Conservation (phyloP, 179 eudicot genomes). For the Actinidia chinensis region DNA sequence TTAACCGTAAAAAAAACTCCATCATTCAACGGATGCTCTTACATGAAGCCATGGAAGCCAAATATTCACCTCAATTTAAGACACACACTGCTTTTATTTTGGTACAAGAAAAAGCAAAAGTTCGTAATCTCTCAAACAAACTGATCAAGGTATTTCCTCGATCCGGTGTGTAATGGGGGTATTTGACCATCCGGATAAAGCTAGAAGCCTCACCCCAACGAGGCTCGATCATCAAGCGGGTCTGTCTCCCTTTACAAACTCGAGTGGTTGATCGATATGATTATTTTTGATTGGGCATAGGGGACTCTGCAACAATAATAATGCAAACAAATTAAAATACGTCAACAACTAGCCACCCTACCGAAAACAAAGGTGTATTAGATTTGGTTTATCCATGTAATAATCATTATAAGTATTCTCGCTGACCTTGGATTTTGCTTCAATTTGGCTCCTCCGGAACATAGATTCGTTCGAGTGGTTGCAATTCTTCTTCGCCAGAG, state of each 20-base stretch:
- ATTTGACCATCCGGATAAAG: constrained; percentile 77
- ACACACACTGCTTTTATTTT: background rate
- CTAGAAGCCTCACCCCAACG: constrained; percentile 65
- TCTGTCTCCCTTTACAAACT: constrained; percentile 68
- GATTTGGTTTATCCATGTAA: background rate
- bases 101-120: background rate
- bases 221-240: constrained; percentile 64
- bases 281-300: constrained; percentile 37
- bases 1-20: background rate
- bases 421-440: constrained; percentile 50
- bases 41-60: constrained; percentile 1
- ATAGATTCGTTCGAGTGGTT: constrained; percentile 40
- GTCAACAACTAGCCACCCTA: background rate
- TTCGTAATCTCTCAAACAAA: constrained; percentile 38
- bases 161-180: constrained; percentile 64
- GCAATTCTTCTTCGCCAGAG: constrained; percentile 58
- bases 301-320: constrained; percentile 43
- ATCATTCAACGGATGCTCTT: background rate
- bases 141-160: constrained; percentile 58
- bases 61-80: background rate
- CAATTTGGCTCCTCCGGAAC: constrained; percentile 44
- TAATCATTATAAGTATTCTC: background rate
- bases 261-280: constrained; percentile 47
- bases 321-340: background rate
- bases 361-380: background rate